These are phyloP conservation scores for Beauveria pseudobassiana DNA, from an alignment of 2,329 filamentous ascomycete genomes.

Conservation along the genomic window DNA sequence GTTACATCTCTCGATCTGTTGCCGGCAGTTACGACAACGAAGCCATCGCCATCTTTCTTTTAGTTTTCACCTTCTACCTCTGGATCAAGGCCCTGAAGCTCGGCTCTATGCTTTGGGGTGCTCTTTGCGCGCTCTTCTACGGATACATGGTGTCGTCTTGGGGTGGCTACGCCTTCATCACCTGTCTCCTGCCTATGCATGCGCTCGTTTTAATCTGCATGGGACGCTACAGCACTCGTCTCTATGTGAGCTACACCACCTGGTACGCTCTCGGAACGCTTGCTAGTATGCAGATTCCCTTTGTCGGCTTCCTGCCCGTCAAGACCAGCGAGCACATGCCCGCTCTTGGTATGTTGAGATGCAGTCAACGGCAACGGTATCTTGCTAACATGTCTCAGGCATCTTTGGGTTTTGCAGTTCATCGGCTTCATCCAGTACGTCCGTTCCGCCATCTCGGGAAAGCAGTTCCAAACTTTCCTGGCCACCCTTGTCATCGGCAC, in stretches of 20 bases:
- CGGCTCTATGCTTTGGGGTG: conserved; percentile 94
- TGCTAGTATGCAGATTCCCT: conserved; percentile 98
- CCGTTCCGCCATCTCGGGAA: conserved; percentile 77
- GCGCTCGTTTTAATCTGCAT: conserved; percentile 91
- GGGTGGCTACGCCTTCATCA: conserved; percentile 99
- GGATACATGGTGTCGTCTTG: conserved; percentile 99
- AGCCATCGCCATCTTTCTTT: conserved; percentile 96
- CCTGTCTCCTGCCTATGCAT: conserved; percentile 90
- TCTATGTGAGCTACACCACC: conserved; percentile 95
- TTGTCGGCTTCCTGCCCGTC: conserved; percentile 94
- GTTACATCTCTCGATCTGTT: conserved; percentile 96
- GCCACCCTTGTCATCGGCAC: conserved; percentile 66
- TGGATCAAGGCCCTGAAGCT: conserved; percentile 99
- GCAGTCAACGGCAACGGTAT: neutral
- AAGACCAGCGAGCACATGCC: conserved; percentile 99
- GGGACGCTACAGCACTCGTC: conserved; percentile 87
- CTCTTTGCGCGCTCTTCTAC: conserved; percentile 89
- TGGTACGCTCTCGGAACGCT: conserved; percentile 96
- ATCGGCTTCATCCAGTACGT: conserved; percentile 89
- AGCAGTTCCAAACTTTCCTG: conserved; percentile 90
- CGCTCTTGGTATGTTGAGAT: conserved; percentile 61
- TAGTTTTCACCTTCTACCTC: conserved; percentile 96
- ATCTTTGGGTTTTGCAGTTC: conserved; percentile 95
- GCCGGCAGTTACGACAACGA: conserved; percentile 99
- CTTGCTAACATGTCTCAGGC: conserved; percentile 41